phyloP scores from a whole-genome alignment of 2,329 filamentous ascomycete species.

The Diplodia scrobiculata region DNA sequence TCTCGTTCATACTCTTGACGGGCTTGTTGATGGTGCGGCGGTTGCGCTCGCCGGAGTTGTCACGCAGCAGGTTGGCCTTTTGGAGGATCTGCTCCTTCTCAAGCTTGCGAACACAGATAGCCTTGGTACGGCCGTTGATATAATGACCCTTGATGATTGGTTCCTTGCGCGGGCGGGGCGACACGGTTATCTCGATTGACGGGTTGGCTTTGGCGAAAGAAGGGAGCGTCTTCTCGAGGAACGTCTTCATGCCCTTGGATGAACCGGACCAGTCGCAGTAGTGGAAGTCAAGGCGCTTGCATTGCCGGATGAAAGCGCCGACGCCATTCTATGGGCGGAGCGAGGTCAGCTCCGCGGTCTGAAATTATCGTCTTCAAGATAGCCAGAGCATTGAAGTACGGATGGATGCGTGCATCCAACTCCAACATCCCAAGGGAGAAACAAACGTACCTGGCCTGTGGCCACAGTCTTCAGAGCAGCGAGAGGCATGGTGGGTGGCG shows the following conservation, averaged over 20 bases:
- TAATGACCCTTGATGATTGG: constrained; percentile 87
- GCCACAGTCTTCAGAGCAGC: constrained; percentile 57
- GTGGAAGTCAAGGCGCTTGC: constrained; percentile 92
- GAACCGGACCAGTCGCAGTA: constrained; percentile 97
- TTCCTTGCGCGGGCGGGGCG: constrained; percentile 85
- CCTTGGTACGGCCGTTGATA: constrained; percentile 84
- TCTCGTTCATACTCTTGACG: constrained; percentile 64
- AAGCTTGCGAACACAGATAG: constrained; percentile 86
- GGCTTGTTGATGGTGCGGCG: constrained; percentile 59
- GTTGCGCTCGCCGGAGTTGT: constrained; percentile 75
- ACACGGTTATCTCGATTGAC: constrained; percentile 86
- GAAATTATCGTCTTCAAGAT: too few species aligned
- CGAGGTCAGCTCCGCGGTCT: constrained; percentile 29
- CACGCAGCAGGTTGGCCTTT: constrained; percentile 73
- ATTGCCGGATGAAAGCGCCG: constrained; percentile 94
- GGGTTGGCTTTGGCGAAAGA: constrained; percentile 80
- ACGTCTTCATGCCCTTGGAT: constrained; percentile 94
- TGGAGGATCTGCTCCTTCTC: constrained; percentile 76
- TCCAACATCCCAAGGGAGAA: neutral
- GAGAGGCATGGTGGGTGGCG: constrained; percentile 49
- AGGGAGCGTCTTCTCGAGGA: constrained; percentile 75
- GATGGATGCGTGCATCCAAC: neutral
- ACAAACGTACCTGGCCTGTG: constrained; percentile 56
- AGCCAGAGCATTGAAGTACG: neutral
- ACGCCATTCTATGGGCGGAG: constrained; percentile 75